phyloP scores from a whole-genome alignment of 208 protist genomes.

The Leishmania mexicana region DNA sequence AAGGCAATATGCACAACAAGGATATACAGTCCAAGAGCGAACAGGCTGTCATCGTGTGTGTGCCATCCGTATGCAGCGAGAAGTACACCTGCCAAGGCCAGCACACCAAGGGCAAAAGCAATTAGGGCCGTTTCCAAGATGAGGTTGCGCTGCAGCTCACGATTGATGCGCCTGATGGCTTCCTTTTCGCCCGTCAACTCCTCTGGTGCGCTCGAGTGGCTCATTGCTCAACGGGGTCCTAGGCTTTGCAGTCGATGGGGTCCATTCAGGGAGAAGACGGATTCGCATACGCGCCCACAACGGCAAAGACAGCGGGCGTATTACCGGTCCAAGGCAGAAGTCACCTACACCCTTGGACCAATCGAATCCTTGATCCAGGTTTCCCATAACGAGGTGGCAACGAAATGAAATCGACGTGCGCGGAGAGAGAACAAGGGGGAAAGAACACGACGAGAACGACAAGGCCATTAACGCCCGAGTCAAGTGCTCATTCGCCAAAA shows the following conservation, averaged over 20 bases:
- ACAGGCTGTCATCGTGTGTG: constrained; percentile 35
- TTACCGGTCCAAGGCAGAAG: background rate
- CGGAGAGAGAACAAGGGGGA: background rate
- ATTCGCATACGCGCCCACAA: background rate
- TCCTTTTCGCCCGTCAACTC: background rate
- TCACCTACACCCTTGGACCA: background rate
- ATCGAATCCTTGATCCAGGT: background rate
- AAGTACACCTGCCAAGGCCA: constrained; percentile 29
- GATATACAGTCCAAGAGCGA: constrained; percentile 67
- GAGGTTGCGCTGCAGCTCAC: constrained; percentile 42
- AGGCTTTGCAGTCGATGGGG: background rate
- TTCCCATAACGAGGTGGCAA: too few relatives aligned
- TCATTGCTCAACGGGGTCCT: background rate
- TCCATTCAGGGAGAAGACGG: background rate
- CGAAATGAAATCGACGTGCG: background rate
- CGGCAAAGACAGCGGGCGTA: background rate
- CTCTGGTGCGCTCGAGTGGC: background rate
- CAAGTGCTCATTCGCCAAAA: background rate
- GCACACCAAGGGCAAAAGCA: constrained; percentile 57
- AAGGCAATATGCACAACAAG: constrained; percentile 66
- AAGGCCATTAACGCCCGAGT: background rate
- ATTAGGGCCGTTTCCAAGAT: constrained; percentile 55
- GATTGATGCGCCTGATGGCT: constrained; percentile 12
- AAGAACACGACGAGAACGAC: too few relatives aligned
- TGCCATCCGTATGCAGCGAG: constrained; percentile 48